Base-by-base conservation (phyloP, 2,329 filamentous ascomycete species). In the Zymoseptoria ardabiliae region DNA sequence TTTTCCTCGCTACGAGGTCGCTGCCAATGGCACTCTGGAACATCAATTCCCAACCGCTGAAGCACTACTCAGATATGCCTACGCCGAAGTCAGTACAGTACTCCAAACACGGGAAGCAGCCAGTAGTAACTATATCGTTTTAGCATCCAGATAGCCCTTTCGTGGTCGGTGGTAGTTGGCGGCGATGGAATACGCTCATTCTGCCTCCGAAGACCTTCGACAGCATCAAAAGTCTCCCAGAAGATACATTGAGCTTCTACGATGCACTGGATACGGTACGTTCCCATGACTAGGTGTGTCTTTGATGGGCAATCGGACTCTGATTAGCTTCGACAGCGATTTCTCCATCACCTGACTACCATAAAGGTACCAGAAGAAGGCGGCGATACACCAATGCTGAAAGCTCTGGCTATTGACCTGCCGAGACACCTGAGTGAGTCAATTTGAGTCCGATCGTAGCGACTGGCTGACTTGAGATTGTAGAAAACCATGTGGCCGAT, bases 311-410 rank as follows among this genome's bases (percentile, higher is more conserved):
- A 9, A 30, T 30, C 28, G 6, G 28, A 30, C 8, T 30, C 28
- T 30, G 28, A 30, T 30, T 30, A 9, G 28, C 8, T 30, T 8
- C 2, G 28, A 30, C 28, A 55, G 53, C 53, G 53, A 19, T 55
- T 55, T 41, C 53, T 55, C 35, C 53, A 55, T 55, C 53, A 55
- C 8, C 35, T 41, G 10, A 55, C 53, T 22, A 55, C 53, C 7
- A 55, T 55, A 23, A 55, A 55, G 28, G 53, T 55, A 6, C 53
- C 53, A n/a, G 23, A 41, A 20, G 25, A 55, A 13, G 53, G 53
- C 22, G 53, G 53, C 28, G 53, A 53, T 30, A 55, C 25, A 17
- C 53, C 53, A 55, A 55, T 55, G 53, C 53, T 55, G 17, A 55
- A 41, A 55, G 53, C 53, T 21, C 35, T 55, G 53, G 53, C 53